Evolutionary conservation across 2,329 filamentous ascomycete genomes (phyloP), one percentile per base, ranked within the genome.

Genomic region (Verticillium nubilum): DNA sequence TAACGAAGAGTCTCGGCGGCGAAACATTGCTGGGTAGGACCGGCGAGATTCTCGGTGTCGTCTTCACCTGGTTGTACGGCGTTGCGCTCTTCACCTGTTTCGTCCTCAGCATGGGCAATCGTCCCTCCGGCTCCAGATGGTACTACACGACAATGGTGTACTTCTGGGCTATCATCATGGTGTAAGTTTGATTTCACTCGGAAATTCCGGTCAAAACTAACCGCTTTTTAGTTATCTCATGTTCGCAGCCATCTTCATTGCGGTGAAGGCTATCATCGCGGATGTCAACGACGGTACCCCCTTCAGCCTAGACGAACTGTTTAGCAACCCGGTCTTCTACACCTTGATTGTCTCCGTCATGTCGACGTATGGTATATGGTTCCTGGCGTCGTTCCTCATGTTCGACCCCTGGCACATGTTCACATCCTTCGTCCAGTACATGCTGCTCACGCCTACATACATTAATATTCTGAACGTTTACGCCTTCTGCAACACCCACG

Each of bases 351-450:
- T 99, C 57, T 97, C 93, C 0, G 85, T 98, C 68, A 84, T 90
- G 68, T 95, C 92, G 12, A 99, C 95, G 0, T 99, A 95, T 72
- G 83, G 96, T 63, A 87, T 99, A 69, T 99, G 93, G 89, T 84
- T 98, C 61, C 77, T 99, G 56, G 90, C 92, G 0, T 97, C 92
- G 9, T 81, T 99, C 65, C 80, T 99, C 66, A 98, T 98, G 87
- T 87, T 98, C 74, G 95, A 99, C 73, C 95, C 95, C 4, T 99
- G 95, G 94, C 95, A 99, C 78, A 98, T 99, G 92, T 83, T 97
- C 73, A 98, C 95, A n/a, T 88, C 89, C 60, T 92, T 98, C 74
- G 74, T 92, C 55, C 95, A 98, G 83, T 99, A 99, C 74, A 87
- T 98, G 67, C 85, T 98, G 50, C 83, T 99, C 60, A 97, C 93